Base-by-base conservation (phyloP, 129 eudicot genomes). In the Tanacetum coccineum region DNA sequence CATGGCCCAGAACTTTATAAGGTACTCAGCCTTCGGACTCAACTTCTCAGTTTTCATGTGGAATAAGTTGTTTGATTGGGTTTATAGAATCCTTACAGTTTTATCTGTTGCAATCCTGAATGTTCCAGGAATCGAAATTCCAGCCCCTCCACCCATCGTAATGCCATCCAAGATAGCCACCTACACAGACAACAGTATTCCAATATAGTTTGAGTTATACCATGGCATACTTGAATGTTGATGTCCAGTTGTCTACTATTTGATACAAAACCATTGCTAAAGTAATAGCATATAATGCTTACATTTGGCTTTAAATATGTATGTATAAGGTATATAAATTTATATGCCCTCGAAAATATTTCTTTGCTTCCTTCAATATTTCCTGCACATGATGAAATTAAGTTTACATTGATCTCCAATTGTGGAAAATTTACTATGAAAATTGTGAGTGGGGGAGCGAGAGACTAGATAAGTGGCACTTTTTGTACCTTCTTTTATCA, bases 111-210 rank as follows among this genome's bases (percentile, higher is more conserved):
- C 93, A 82, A 91, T 78, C 50, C 85, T 77, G 57, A 91, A 87
- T 66, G 86, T 85, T 64, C 86, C 87, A 2, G 85, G 93, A 59
- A 91, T 71, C 57, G 93, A 79, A 70, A 91, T 44, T 63, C 90
- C 90, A 61, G 83, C 90, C 40, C 92, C 95, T 58, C 90, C 97
- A 70, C 97, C 97, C 95, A 91, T 87, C 2, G 96, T 85, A 49
- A 87, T 74, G 59, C 97, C 97, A 81, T 87, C 70, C 73, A 91
- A 74, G 55, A 91, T 67, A 59, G 93, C 93, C 67, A 91, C 88
- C 97, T 87, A 80, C 82, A 87, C 61, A 25, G 15, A 47, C 6
- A 18, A 18, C 51, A 49, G 26, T 6, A 26, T 28, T 4, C 6
- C 2, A 28, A 13, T 28, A 59, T 13, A 59, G 17, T 59, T 36